phyloP scores from a whole-genome alignment of 441 rosid species.

The Gossypium gossypioides region DNA sequence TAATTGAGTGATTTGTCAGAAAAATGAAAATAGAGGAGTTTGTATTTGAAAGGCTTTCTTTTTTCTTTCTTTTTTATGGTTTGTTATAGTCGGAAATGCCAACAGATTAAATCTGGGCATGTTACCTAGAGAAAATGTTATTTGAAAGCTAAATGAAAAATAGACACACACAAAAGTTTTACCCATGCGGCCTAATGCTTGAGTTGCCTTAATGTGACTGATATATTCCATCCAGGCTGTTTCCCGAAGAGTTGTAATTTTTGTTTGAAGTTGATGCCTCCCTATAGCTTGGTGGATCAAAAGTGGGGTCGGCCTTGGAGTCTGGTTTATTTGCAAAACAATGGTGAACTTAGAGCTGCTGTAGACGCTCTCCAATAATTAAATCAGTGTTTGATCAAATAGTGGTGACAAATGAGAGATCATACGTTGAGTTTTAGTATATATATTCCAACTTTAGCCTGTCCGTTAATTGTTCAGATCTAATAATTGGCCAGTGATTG shows the following conservation, averaged over 20 bases:
- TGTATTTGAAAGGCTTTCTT: constrained; percentile 9
- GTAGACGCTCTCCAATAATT: too few relatives aligned
- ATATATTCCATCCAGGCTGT: not conserved
- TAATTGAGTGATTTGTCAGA: constrained; percentile 45
- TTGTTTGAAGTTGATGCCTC: not conserved
- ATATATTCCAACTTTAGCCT: too few relatives aligned
- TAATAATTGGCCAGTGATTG: too few relatives aligned
- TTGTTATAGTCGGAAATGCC: constrained; percentile 8
- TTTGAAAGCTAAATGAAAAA: not conserved
- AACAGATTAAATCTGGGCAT: not conserved
- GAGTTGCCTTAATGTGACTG: not conserved
- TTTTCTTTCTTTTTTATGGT: not conserved
- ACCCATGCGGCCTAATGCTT: not conserved
- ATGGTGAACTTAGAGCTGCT: too few relatives aligned
- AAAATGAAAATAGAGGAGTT: constrained; percentile 31
- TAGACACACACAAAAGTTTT: not conserved
- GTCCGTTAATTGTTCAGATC: too few relatives aligned
- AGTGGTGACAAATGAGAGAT: too few relatives aligned
- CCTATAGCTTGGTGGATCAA: not conserved
- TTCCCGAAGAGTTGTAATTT: not conserved
- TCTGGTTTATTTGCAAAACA: too few relatives aligned
- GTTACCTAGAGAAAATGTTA: not conserved
- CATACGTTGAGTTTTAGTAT: too few relatives aligned
- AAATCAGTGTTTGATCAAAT: too few relatives aligned
- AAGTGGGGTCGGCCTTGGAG: too few relatives aligned